A percentile compares a stretch with the other conserved stretches of the same genome.
These are phyloP conservation scores for Zostera marina DNA, from an alignment of 116 monocot species.

Conservation along the genomic window DNA sequence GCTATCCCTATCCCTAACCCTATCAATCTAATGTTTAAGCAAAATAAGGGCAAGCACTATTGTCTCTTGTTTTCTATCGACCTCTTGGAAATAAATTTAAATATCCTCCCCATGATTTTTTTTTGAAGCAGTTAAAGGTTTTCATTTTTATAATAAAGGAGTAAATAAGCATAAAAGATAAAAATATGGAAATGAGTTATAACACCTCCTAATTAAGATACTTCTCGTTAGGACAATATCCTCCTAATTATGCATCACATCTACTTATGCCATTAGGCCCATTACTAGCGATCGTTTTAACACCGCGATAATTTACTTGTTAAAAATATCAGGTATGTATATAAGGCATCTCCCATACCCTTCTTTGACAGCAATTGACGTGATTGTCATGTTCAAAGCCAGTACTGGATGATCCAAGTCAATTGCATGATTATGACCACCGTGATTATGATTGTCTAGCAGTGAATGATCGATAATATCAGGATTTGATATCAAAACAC, in stretches of 20 bases:
- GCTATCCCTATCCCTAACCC: no score
- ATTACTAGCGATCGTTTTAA: no score
- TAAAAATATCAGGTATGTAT: neutral
- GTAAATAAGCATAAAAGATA: no score
- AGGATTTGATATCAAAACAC: conserved; percentile 33
- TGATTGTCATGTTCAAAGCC: conserved; percentile 68
- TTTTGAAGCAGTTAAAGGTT: no score
- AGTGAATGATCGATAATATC: conserved; percentile 29
- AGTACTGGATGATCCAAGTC: conserved; percentile 86
- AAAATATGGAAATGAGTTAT: no score
- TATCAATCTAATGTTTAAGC: no score
- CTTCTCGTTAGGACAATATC: neutral
- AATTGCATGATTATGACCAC: conserved; percentile 81
- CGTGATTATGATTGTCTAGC: conserved; percentile 29
- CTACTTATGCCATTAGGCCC: no score
- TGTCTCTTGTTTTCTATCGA: no score
- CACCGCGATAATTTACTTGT: neutral
- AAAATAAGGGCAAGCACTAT: no score
- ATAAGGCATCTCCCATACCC: conserved; percentile 43
- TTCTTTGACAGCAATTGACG: conserved; percentile 90
- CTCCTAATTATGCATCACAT: neutral
- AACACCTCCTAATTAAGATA: neutral
- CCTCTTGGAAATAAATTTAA: no score
- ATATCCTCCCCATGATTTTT: no score
- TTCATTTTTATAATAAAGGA: no score